Base-by-base conservation (phyloP, 176 grass and related monocot species). In the Stipa capillata region DNA sequence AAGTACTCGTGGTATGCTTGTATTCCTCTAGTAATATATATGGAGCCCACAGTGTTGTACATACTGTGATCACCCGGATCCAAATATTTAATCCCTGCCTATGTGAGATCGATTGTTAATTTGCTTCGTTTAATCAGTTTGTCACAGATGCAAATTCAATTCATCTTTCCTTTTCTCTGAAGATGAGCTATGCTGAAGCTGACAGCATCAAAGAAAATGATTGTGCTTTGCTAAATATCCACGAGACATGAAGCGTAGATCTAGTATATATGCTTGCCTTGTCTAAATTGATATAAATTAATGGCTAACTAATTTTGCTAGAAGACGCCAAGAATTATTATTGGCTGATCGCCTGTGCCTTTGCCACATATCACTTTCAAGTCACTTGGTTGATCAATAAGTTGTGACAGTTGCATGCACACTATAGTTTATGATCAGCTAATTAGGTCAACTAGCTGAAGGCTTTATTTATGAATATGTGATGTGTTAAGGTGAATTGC, bases 351-450 rank as follows among this genome's bases (percentile, higher is more conserved):
- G 8, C 5, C 35, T 70, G 11, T 67, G 44, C 4, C 14, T 52
- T 79, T 55, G 16, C 69, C 29, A 29, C 39, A 15, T 9, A 39
- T 48, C 77, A 48, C 68, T 73, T 79, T 86, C 76, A 36, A 21
- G 49, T 36, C 16, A 63, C 57, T 80, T 36, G 69, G 58, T 7
- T 57, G n/a, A 65, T 80, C 58, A 66, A 67, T 81, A 76, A 76
- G 67, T 68, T n/a, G 72, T 47, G 61, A 43, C 47, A 75, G 14
- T 43, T 65, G 70, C 47, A 54, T 65, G 69, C 45, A 32, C 57
- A 59, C 52, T 72, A 28, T 80, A 73, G 68, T 73, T 65, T 65
- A 85, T 65, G 28, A 73, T 65, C 37, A 55, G n/a, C 39, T 65
- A 60, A 60, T 60, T 56, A 4, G 58, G 76, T 85, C 67, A 79